Percentiles rank a stretch among this genome's conserved stretches.
Conservation (phyloP, 2,329 filamentous ascomycete genomes). For the Penicillium glabrum region DNA sequence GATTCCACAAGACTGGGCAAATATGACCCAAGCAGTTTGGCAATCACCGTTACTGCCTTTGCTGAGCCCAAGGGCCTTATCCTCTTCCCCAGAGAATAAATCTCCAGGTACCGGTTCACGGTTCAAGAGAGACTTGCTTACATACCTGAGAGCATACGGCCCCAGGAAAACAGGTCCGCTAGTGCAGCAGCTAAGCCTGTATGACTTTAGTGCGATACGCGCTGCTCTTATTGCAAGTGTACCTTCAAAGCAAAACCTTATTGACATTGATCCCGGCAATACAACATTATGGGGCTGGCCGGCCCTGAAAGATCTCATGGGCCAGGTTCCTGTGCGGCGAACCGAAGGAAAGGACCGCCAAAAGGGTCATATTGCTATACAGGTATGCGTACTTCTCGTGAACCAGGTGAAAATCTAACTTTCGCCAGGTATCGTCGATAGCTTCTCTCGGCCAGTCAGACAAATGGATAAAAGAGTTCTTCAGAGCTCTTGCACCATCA, state of each 20-base stretch:
- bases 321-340: conserved; percentile 50
- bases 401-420: background rate
- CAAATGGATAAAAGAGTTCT: conserved; percentile 69
- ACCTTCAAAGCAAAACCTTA: conserved; percentile 63
- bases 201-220: conserved; percentile 69
- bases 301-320: conserved; percentile 62
- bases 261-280: conserved; percentile 41
- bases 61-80: background rate
- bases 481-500: conserved; percentile 43
- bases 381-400: conserved; percentile 25
- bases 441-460: conserved; percentile 72
- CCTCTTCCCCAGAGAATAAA: conserved; percentile 13
- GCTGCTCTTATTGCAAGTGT: conserved; percentile 77
- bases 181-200: conserved; percentile 55
- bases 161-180: conserved; percentile 55
- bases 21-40: conserved; percentile 86
- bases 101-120: conserved; percentile 61
- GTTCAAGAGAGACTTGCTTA: conserved; percentile 75
- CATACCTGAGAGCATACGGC: conserved; percentile 72
- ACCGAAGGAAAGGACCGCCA: conserved; percentile 5
- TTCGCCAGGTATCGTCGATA: conserved; percentile 72
- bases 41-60: conserved; percentile 68
- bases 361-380: conserved; percentile 38
- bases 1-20: conserved; percentile 83
- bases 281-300: conserved; percentile 74